Percentiles rank a stretch among this genome's conserved stretches.
These are phyloP conservation scores for Lactifluus subvellereus DNA, from an alignment of 768 basidiomycete species.

Conservation along the genomic window DNA sequence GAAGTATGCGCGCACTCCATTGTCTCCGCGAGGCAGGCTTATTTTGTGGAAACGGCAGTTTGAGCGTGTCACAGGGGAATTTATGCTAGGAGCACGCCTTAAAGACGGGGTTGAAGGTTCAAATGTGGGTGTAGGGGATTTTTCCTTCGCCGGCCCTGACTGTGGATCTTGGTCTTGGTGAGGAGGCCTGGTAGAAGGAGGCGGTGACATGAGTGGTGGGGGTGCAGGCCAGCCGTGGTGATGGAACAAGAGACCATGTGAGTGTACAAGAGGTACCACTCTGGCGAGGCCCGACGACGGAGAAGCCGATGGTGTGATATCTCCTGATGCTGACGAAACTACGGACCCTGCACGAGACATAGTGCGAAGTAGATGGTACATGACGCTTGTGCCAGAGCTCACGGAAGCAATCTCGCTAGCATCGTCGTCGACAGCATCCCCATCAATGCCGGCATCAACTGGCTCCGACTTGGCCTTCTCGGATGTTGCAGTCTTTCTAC, in stretches of 20 bases:
- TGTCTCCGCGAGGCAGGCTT: slow-evolving; percentile 51
- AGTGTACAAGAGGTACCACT: slow-evolving; percentile 27
- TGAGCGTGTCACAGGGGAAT: slow-evolving; percentile 57
- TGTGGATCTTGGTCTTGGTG: background rate
- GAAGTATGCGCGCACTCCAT: slow-evolving; percentile 51
- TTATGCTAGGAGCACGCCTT: slow-evolving; percentile 22
- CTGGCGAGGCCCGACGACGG: slow-evolving; percentile 21
- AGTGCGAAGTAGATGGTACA: slow-evolving; percentile 33
- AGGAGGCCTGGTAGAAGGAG: background rate
- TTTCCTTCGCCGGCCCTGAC: slow-evolving; percentile 15
- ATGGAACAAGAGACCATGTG: slow-evolving; percentile 29
- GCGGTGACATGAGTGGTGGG: slow-evolving; percentile 11
- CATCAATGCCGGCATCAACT: slow-evolving; percentile 13
- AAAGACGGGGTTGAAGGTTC: slow-evolving; percentile 14
- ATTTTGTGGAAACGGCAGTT: slow-evolving; percentile 67
- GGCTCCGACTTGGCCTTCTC: slow-evolving; percentile 2
- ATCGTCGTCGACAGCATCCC: slow-evolving; percentile 23
- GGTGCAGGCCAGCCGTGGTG: slow-evolving; percentile 26
- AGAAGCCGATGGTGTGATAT: slow-evolving; percentile 25
- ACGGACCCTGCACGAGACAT: slow-evolving; percentile 43
- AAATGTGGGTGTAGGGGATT: slow-evolving; percentile 4
- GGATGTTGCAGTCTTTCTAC: slow-evolving; percentile 3
- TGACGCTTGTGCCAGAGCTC: slow-evolving; percentile 37
- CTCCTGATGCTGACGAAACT: slow-evolving; percentile 31
- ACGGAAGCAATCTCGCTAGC: slow-evolving; percentile 30